Conservation (phyloP, 306 rosid genomes). For the Citrullus mucosospermus region DNA sequence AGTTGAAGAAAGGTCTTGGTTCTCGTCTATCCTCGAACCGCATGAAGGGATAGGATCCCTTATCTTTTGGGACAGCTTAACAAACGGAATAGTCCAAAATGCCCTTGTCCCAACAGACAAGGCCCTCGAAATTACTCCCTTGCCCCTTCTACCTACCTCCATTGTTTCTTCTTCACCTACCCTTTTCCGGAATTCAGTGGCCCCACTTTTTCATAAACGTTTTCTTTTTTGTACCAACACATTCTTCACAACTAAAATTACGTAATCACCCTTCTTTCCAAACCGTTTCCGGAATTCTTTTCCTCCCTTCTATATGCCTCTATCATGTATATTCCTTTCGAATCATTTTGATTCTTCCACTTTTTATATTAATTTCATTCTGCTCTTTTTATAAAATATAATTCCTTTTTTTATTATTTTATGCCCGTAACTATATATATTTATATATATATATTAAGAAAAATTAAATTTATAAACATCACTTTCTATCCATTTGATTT, state of each 20-base stretch:
- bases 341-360: background rate
- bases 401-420: too few species aligned
- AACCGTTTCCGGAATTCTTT: background rate
- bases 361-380: background rate
- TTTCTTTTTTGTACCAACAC: too few species aligned
- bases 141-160: background rate
- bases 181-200: background rate
- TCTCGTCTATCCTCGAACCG: background rate
- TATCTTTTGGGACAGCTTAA: background rate
- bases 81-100: background rate
- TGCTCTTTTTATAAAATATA: too few species aligned
- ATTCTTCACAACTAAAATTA: background rate
- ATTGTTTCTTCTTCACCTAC: background rate
- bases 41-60: constrained; percentile 5
- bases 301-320: background rate
- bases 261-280: background rate
- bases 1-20: background rate
- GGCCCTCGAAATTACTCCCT: background rate
- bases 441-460: too few species aligned
- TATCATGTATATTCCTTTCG: background rate
- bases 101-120: background rate
- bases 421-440: too few species aligned
- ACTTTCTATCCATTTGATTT: too few species aligned
- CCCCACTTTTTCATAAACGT: background rate
- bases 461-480: too few species aligned